Conservation (phyloP, 768 basidiomycete species). For the Serendipita vermifera region DNA sequence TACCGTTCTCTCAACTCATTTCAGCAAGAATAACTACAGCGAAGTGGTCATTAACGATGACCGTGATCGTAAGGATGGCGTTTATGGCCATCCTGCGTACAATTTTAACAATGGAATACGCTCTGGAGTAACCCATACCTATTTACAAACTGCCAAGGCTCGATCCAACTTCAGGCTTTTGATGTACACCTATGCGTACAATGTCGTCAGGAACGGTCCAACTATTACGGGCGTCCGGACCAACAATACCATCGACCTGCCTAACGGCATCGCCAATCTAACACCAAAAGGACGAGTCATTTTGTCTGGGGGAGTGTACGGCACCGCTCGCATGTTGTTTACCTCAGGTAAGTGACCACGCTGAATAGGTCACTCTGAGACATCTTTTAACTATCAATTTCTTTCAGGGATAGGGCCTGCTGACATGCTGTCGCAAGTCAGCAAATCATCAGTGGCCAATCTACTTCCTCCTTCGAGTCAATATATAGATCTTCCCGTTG, state of each 20-base stretch:
- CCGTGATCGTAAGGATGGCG: constrained; percentile 45
- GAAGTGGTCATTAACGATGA: constrained; percentile 43
- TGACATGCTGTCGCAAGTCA: constrained; percentile 42
- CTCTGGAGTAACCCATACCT: constrained; percentile 47
- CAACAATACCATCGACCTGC: constrained; percentile 43
- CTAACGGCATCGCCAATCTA: constrained; percentile 41
- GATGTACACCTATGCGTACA: constrained; percentile 35
- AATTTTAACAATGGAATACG: constrained; percentile 25
- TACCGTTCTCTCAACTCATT: no score
- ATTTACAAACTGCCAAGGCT: constrained; percentile 40
- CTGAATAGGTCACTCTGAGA: no score
- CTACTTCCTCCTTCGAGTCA: constrained; percentile 35
- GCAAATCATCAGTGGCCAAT: constrained; percentile 33
- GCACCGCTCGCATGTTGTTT: constrained; percentile 44
- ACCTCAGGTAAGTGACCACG: constrained; percentile 47
- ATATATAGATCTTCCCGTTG: constrained; percentile 50
- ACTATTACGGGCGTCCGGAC: constrained; percentile 47
- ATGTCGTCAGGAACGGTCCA: constrained; percentile 44
- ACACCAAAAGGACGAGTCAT: constrained; percentile 46
- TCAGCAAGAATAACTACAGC: constrained; percentile 39
- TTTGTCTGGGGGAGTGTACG: constrained; percentile 44
- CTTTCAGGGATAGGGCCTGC: constrained; percentile 47
- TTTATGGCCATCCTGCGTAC: constrained; percentile 40
- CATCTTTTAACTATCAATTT: no score
- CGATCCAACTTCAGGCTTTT: constrained; percentile 41